Percentiles rank a stretch among this genome's conserved stretches.
These are phyloP conservation scores for Falciphora oryzae DNA, from an alignment of 2,329 filamentous ascomycete species.

Conservation along the genomic window DNA sequence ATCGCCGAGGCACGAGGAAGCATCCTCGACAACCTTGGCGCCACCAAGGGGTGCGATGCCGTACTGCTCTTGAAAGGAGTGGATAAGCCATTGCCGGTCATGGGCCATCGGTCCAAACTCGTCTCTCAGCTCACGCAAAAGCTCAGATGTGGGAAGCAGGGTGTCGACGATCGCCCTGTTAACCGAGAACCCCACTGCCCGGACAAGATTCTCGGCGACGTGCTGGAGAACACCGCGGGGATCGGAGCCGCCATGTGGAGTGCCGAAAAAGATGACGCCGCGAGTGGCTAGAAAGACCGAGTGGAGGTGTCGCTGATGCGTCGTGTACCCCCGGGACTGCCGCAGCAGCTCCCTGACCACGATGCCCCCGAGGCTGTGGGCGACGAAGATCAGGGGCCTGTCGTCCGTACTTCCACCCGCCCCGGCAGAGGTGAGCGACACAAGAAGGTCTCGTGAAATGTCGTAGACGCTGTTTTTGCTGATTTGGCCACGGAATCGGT, in stretches of 20 bases:
- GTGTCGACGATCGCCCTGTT: background rate
- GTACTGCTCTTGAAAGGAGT: slow-evolving; percentile 27
- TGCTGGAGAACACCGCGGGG: slow-evolving; percentile 19
- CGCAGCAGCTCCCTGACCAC: slow-evolving; percentile 23
- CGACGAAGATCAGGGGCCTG: slow-evolving; percentile 24
- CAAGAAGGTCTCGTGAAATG: slow-evolving; percentile 27
- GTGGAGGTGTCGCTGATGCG: slow-evolving; percentile 10
- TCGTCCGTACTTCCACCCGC: slow-evolving; percentile 9
- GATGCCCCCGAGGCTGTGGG: slow-evolving; percentile 16
- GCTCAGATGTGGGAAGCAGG: background rate
- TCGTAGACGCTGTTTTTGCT: slow-evolving; percentile 23
- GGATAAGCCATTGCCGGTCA: slow-evolving; percentile 23
- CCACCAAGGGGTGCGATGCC: slow-evolving; percentile 8
- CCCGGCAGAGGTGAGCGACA: slow-evolving; percentile 23
- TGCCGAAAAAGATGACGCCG: slow-evolving; percentile 27
- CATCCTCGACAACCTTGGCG: slow-evolving; percentile 27
- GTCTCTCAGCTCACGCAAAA: slow-evolving; percentile 16
- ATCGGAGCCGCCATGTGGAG: slow-evolving; percentile 24
- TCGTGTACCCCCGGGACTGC: slow-evolving; percentile 11
- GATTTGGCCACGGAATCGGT: too few relatives aligned
- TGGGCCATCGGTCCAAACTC: slow-evolving; percentile 23
- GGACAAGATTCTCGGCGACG: slow-evolving; percentile 18
- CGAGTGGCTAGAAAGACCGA: slow-evolving; percentile 18
- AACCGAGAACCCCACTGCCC: slow-evolving; percentile 12
- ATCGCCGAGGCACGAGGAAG: slow-evolving; percentile 26